phyloP scores from a whole-genome alignment of 2,329 filamentous ascomycete species.

The Aureobasidium sp. region DNA sequence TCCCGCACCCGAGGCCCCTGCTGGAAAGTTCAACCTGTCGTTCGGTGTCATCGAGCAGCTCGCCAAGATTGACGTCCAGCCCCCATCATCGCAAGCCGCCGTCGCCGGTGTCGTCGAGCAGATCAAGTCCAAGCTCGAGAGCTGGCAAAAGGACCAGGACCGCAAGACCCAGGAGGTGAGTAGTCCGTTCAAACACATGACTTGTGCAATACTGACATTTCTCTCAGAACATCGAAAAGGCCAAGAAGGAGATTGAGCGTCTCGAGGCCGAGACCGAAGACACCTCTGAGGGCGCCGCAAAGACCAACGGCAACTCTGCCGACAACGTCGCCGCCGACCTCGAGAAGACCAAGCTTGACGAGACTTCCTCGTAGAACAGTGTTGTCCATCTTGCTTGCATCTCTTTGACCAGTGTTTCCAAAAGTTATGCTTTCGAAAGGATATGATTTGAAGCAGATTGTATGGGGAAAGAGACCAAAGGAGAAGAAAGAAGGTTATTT shows the following conservation, averaged over 20 bases:
- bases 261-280: slow-evolving; percentile 61
- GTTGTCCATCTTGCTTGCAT: background rate
- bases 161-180: slow-evolving; percentile 83
- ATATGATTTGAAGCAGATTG: background rate
- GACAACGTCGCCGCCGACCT: slow-evolving; percentile 53
- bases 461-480: background rate
- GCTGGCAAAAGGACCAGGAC: slow-evolving; percentile 87
- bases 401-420: background rate
- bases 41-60: slow-evolving; percentile 90
- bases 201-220: slow-evolving; percentile 23
- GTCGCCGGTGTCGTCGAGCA: slow-evolving; percentile 75
- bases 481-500: background rate
- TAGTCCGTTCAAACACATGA: background rate
- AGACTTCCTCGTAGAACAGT: slow-evolving; percentile 21
- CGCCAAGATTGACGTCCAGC: slow-evolving; percentile 71
- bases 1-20: slow-evolving; percentile 37
- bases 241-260: slow-evolving; percentile 87
- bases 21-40: slow-evolving; percentile 68
- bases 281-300: slow-evolving; percentile 36
- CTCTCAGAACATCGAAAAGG: slow-evolving; percentile 87
- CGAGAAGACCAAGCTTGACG: slow-evolving; percentile 52
- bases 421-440: background rate
- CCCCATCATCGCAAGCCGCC: slow-evolving; percentile 77
- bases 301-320: slow-evolving; percentile 45
- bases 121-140: slow-evolving; percentile 79